Conservation (phyloP, 2,329 filamentous ascomycete genomes). For the Aspergillus nomiae region DNA sequence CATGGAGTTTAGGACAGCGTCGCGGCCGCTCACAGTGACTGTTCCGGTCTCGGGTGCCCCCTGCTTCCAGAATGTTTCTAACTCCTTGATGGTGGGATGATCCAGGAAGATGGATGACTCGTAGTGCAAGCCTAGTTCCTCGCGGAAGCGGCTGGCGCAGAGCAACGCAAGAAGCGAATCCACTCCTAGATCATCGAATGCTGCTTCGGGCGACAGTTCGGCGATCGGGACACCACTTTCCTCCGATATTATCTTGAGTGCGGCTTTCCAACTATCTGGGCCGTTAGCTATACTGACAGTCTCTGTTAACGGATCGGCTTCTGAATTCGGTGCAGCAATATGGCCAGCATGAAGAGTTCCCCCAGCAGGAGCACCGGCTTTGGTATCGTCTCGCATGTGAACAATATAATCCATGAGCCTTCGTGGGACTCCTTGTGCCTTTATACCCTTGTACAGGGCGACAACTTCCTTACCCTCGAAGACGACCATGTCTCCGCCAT, state of each 20-base stretch:
- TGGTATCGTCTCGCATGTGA: constrained; percentile 10
- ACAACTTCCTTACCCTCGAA: constrained; percentile 59
- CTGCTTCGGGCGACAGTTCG: constrained; percentile 60
- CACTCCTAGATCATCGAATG: constrained; percentile 63
- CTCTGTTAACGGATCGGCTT: not conserved
- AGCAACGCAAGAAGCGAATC: constrained; percentile 64
- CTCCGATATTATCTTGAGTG: constrained; percentile 40
- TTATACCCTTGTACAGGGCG: constrained; percentile 51
- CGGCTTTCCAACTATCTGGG: constrained; percentile 35
- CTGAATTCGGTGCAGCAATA: not conserved
- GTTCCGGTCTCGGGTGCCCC: constrained; percentile 25
- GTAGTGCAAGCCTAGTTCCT: constrained; percentile 62
- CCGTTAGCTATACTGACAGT: not conserved
- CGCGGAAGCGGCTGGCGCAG: constrained; percentile 62
- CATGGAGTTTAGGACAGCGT: constrained; percentile 24
- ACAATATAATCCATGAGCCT: constrained; percentile 2
- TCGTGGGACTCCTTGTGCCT: constrained; percentile 26
- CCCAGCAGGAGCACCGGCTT: constrained; percentile 35
- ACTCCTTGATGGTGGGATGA: constrained; percentile 59
- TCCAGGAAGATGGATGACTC: constrained; percentile 61
- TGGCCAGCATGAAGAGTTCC: not conserved
- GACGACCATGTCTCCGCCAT: constrained; percentile 62
- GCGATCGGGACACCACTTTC: constrained; percentile 58
- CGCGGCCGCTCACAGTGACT: constrained; percentile 21
- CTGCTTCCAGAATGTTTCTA: constrained; percentile 55